Percentiles rank a stretch among this genome's conserved stretches.
These are phyloP conservation scores for Haplographium delicatum DNA, from an alignment of 495 filamentous ascomycete genomes.

Conservation along the genomic window DNA sequence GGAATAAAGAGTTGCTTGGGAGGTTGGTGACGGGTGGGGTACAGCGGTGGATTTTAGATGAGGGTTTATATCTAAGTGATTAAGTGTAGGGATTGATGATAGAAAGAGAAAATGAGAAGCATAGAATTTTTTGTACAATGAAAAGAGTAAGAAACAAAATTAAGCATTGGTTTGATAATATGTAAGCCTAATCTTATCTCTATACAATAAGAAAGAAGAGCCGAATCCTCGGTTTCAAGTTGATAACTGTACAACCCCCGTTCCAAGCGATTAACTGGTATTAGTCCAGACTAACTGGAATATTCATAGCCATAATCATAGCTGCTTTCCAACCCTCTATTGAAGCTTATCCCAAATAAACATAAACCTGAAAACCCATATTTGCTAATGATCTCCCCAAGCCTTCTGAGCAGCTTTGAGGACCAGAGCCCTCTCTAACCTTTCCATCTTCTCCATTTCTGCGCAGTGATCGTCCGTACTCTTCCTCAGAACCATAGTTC, in stretches of 20 bases:
- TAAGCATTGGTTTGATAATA: neutral
- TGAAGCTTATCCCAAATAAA: no score
- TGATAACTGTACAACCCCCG: no score
- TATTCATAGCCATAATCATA: neutral
- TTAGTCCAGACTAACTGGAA: no score
- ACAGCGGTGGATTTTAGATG: slow-evolving; percentile 49
- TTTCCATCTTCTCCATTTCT: slow-evolving; percentile 18
- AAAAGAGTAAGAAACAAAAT: neutral
- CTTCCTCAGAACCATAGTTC: slow-evolving; percentile 13
- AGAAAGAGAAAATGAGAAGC: neutral
- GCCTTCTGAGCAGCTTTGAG: slow-evolving; percentile 14
- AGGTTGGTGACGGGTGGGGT: slow-evolving; percentile 61
- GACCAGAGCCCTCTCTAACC: slow-evolving; percentile 15
- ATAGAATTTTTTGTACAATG: neutral
- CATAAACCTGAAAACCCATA: neutral
- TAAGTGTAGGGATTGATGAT: no score
- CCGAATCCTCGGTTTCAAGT: no score
- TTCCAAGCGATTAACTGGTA: no score
- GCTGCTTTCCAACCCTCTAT: neutral
- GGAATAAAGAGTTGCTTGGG: slow-evolving; percentile 50
- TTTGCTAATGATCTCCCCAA: slow-evolving; percentile 7
- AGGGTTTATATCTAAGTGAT: slow-evolving; percentile 42
- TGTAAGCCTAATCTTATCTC: neutral
- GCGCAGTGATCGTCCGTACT: slow-evolving; percentile 15
- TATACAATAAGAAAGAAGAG: neutral